Evolutionary conservation across 768 basidiomycete species (phyloP).

Genomic region (Kwoniella europaea): DNA sequence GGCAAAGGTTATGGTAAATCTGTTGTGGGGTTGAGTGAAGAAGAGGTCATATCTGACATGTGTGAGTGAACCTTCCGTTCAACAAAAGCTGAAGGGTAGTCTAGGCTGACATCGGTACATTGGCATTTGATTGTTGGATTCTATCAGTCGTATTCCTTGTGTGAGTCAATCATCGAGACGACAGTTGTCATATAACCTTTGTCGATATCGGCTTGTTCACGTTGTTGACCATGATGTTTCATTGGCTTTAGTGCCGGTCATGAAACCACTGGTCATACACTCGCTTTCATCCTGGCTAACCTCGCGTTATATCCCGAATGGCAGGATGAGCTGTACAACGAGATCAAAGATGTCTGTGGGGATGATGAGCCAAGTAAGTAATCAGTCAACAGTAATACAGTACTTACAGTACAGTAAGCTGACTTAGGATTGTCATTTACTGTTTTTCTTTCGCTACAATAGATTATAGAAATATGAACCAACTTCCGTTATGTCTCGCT

Average conservation of each 20-base stretch:
- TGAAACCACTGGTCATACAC: constrained; percentile 49
- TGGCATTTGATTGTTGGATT: not conserved
- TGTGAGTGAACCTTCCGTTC: constrained; percentile 23
- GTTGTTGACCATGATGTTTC: not conserved
- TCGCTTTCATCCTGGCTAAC: constrained; percentile 46
- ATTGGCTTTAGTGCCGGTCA: constrained; percentile 42
- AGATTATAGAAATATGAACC: too few species aligned
- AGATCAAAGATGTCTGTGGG: constrained; percentile 36
- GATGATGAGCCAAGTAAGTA: constrained; percentile 12
- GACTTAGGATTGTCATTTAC: too few species aligned
- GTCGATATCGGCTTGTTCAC: not conserved
- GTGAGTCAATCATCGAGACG: not conserved
- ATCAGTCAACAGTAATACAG: too few species aligned
- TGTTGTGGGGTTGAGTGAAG: constrained; percentile 34
- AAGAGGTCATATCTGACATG: constrained; percentile 42
- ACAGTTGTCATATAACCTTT: not conserved
- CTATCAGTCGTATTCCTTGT: not conserved
- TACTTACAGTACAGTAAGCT: too few species aligned
- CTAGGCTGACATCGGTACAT: too few species aligned
- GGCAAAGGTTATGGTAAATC: constrained; percentile 12
- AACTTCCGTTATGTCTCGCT: constrained; percentile 27
- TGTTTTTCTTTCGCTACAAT: too few species aligned
- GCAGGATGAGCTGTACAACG: constrained; percentile 45
- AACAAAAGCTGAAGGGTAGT: too few species aligned
- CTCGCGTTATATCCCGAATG: constrained; percentile 48